A percentile compares a stretch with the other conserved stretches of the same genome.
Conservation (phyloP, 345 rosid species). For the Noccaea bulbosa region DNA sequence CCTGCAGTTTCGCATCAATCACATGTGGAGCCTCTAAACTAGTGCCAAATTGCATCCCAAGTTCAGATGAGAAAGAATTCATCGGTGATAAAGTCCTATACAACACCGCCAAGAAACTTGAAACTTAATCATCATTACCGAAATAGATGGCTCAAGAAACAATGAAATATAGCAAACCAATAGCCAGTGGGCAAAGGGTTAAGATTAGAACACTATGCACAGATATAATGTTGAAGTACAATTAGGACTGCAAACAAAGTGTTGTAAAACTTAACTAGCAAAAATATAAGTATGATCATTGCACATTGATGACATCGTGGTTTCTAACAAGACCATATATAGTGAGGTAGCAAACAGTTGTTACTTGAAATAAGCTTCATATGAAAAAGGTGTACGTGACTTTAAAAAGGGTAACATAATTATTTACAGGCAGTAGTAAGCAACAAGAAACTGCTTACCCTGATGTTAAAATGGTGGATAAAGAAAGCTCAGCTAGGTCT, state of each 20-base stretch:
- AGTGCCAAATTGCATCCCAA: conserved; percentile 88
- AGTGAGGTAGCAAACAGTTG: background rate
- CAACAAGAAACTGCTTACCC: conserved; percentile 59
- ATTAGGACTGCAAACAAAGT: background rate
- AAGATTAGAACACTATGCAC: conserved; percentile 9
- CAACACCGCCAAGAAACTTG: conserved; percentile 31
- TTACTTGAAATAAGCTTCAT: background rate
- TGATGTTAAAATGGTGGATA: conserved; percentile 85
- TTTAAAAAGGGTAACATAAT: background rate
- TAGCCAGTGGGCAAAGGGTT: conserved; percentile 2
- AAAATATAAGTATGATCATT: background rate
- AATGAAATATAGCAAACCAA: background rate
- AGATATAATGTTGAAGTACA: background rate
- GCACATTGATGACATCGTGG: background rate
- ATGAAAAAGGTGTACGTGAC: conserved; percentile 20
- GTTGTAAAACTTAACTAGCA: background rate
- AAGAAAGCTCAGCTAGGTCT: conserved; percentile 79
- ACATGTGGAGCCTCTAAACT: conserved; percentile 96
- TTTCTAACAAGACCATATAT: background rate
- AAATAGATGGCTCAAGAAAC: conserved; percentile 20
- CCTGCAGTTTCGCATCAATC: conserved; percentile 79
- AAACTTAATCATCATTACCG: conserved; percentile 16
- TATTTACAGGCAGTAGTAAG: conserved; percentile 4
- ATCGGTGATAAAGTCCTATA: conserved; percentile 85
- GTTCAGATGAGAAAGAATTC: conserved; percentile 91